Evolutionary conservation across 2,329 filamentous ascomycete genomes (phyloP), one percentile per base, ranked within the genome.

Genomic region (Taxawa tesnikishii): DNA sequence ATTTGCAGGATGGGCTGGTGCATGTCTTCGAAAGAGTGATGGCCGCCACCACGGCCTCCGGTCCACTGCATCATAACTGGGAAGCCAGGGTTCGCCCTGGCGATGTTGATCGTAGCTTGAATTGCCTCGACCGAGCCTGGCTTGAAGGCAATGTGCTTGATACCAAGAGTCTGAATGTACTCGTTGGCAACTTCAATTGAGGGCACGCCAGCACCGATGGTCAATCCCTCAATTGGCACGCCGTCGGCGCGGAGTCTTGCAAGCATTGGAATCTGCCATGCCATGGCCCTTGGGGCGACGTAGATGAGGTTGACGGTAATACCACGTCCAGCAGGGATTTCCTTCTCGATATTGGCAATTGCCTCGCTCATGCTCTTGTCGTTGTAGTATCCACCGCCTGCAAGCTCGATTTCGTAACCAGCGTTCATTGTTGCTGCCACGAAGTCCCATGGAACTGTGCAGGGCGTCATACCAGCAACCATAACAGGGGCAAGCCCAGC

Each of bases 11-110:
- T 79, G 4, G 87, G 87, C 50, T 87, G 78, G 57, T 94, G 87
- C 69, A 94, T 94, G 56, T 94, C 87, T 55, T 94, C 87, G 41
- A 79, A 93, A 1, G 85, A 94, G 63, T 94, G 87, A 56, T 94
- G 87, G 36, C 87, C 87, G 63, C 87, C 87, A 43, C 85, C 87
- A 59, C 87, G 80, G 25, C 87, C 87, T 52, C 87, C 87, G 38
- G 87, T 94, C 87, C 87, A 94, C 60, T 94, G 87, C 40, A 94
- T 65, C 32, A 94, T 75, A 32, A 94, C 73, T n/a, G 87, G 87
- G 68, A 94, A 94, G 16, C 73, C 78, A 2, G 87, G 85, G 55
- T 94, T 90, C n/a, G 83, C 83, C 60, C 83, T 90, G 42, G 87
- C 85, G 48, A 94, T 87, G 58, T 92, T 90, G 59, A 94, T 79